Conservation (phyloP, 164 flowering plant genomes). For the Santalum album region DNA sequence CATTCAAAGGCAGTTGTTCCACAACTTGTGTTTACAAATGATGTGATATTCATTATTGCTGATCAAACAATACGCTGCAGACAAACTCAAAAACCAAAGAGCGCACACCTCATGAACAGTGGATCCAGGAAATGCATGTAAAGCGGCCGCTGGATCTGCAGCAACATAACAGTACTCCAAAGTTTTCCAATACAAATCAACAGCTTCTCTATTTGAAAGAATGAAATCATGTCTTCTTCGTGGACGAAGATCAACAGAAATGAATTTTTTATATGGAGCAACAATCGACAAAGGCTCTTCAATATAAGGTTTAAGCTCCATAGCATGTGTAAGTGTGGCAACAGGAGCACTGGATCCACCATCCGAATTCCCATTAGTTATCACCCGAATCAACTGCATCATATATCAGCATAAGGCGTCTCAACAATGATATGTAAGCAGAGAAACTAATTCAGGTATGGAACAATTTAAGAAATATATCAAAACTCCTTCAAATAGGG, state of each 20-base stretch:
- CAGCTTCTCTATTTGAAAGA: conserved; percentile 56
- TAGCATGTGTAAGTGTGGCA: conserved; percentile 50
- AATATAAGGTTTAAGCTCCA: conserved; percentile 91
- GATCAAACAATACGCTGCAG: too few species aligned
- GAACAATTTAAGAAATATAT: background rate
- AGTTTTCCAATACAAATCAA: conserved; percentile 84
- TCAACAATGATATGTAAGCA: background rate
- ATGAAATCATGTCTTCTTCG: conserved; percentile 75
- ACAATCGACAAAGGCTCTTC: conserved; percentile 66
- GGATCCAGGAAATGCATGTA: conserved; percentile 90
- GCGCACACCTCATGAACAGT: conserved; percentile 66
- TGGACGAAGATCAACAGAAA: conserved; percentile 62
- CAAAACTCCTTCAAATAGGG: too few species aligned
- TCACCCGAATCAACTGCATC: conserved; percentile 64
- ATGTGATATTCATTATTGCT: too few species aligned
- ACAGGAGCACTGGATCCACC: conserved; percentile 22
- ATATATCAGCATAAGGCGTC: conserved; percentile 8
- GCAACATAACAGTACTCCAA: conserved; percentile 85
- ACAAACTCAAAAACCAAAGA: background rate
- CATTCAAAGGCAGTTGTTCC: too few species aligned
- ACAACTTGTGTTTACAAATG: too few species aligned
- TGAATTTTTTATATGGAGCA: conserved; percentile 22
- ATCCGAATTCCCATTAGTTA: conserved; percentile 28
- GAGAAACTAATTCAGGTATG: background rate
- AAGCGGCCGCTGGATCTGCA: conserved; percentile 61